phyloP scores from a whole-genome alignment of 768 basidiomycete species.

The Leccinellum rugosiceps region DNA sequence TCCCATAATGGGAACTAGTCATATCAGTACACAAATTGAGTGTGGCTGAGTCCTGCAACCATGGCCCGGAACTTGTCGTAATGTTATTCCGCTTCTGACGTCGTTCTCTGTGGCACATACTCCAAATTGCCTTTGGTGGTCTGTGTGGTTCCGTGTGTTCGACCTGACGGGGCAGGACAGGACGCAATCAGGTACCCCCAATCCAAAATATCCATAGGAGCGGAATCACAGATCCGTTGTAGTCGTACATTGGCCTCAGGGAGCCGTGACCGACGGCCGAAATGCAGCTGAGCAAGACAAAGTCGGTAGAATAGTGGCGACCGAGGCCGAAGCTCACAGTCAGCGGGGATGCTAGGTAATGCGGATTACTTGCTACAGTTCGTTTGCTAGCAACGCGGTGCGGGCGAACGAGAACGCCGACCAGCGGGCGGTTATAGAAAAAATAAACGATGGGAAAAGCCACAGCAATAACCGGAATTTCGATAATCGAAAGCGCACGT shows the following conservation, averaged over 20 bases:
- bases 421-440: background rate
- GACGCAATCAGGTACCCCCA: background rate
- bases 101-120: background rate
- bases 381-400: background rate
- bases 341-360: background rate
- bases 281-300: conserved; percentile 3
- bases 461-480: no score
- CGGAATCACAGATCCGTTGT: background rate
- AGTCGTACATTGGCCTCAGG: background rate
- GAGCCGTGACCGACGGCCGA: background rate
- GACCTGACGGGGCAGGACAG: background rate
- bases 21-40: background rate
- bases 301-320: background rate
- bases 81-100: background rate
- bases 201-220: background rate
- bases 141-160: background rate
- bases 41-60: background rate
- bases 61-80: background rate
- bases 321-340: background rate
- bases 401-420: background rate
- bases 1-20: background rate
- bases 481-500: conserved; percentile 7
- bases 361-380: background rate
- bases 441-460: conserved; percentile 1
- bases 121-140: background rate